Base-by-base conservation (phyloP, 2,329 filamentous ascomycete genomes). In the Fusarium nurragi region DNA sequence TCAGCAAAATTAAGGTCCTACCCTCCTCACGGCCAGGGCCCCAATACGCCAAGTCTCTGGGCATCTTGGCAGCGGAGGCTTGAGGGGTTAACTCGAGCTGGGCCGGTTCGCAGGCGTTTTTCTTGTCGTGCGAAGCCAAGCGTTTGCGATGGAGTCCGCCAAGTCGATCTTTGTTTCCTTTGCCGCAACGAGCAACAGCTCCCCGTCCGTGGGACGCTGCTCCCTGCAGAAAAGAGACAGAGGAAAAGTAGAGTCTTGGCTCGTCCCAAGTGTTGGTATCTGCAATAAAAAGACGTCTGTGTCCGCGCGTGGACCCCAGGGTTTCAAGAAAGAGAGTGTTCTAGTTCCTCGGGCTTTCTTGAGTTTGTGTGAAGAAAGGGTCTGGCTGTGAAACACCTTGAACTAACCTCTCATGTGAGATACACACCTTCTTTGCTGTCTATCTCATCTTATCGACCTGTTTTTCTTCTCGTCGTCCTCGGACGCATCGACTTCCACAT, bases 1-100 rank as follows among this genome's bases (percentile, higher is more conserved):
- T 54, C 60, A 63, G 60, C 52, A 34, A 8, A 56, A 46, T 32
- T 32, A 16, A 37, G 41, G 41, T 41, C 26, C 64, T 49, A 25
- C 38, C 36, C 18, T 32, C 26, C 14, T 14, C n/a, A 52, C 22
- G 23, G 30, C 49, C 23, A 18, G 28, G 44, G 30, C 18, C 38
- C 34, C 50, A 48, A 64, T 18, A 13, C 51, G 66, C 66, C 66
- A 69, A 68, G 66, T 55, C 48, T 47, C 63, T 50, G 18, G 59
- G 56, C 51, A 49, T n/a, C 66, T 68, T 68, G 66, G 66, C 66
- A 67, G 59, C 54, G 59, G 59, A 67, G 63, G 38, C 41, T 16
- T 40, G 48, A 34, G 32, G 32, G 32, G 16, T 34, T n/a, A 16
- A n/a, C n/a, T 18, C 32, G n/a, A 34, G 16, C 32, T 34, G 16